A percentile compares a stretch with the other conserved stretches of the same genome.
Evolutionary conservation across 2,329 filamentous ascomycete species (phyloP).

Genomic region (Chaetomium strumarium): DNA sequence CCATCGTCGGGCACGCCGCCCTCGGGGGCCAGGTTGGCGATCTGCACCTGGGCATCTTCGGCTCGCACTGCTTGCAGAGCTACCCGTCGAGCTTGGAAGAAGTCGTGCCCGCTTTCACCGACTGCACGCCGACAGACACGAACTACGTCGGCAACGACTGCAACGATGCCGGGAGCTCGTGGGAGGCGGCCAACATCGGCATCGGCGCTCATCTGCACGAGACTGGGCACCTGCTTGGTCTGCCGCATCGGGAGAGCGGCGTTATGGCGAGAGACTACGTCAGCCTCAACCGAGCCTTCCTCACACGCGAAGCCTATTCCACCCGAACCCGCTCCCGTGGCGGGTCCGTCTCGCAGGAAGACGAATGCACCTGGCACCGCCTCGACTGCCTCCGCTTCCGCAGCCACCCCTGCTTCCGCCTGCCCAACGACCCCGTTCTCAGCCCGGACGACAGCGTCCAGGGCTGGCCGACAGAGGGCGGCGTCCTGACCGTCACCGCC

Average conservation of each 20-base stretch:
- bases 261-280: slow-evolving; percentile 90
- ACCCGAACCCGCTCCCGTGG: slow-evolving; percentile 82
- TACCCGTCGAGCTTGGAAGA: slow-evolving; percentile 88
- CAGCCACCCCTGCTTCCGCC: slow-evolving; percentile 81
- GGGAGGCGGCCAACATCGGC: slow-evolving; percentile 92
- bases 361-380: slow-evolving; percentile 89
- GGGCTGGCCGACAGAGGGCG: slow-evolving; percentile 76
- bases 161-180: slow-evolving; percentile 80
- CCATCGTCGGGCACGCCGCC: slow-evolving; percentile 74
- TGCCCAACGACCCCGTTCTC: slow-evolving; percentile 65
- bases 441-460: slow-evolving; percentile 71
- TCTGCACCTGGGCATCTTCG: slow-evolving; percentile 80
- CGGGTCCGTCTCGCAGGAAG: slow-evolving; percentile 63
- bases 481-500: slow-evolving; percentile 70
- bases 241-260: slow-evolving; percentile 82
- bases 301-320: slow-evolving; percentile 74
- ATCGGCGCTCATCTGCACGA: slow-evolving; percentile 92
- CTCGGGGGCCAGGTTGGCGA: slow-evolving; percentile 69
- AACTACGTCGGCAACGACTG: slow-evolving; percentile 77
- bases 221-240: slow-evolving; percentile 83
- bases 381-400: slow-evolving; percentile 85
- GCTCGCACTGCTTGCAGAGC: slow-evolving; percentile 85
- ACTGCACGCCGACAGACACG: slow-evolving; percentile 85
- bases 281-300: slow-evolving; percentile 75
- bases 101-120: slow-evolving; percentile 78